Evolutionary conservation across 257 asterid species (phyloP), one percentile per base, ranked within the genome.

Genomic region (Rauvolfia tetraphylla): DNA sequence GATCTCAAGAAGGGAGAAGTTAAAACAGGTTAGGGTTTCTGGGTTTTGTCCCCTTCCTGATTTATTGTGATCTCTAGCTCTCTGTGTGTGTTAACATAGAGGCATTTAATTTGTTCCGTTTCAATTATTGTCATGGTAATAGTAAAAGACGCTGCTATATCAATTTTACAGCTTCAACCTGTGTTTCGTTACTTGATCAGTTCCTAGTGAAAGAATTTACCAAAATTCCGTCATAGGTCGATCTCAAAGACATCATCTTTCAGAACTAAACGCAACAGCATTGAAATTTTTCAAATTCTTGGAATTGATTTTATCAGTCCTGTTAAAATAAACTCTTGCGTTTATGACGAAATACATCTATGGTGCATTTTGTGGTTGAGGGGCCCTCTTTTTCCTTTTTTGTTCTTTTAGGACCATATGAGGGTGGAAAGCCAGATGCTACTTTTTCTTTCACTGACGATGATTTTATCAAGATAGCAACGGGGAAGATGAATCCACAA

Each of bases 1-100:
- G 98, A 94, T 88, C 89, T 94, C 85, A 94, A 94, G 91, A 94
- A 90, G 81, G 97, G 98, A 34, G 97, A 92, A 80, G 90, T 90
- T 76, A 92, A 85, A 73, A 93, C 89, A 85, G 98, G 98, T 94
- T 82, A 76, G 90, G 81, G 42, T 75, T 81, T 66, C 27, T 62
- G 58, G 9, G 2, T 46, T 70, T 77, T 68, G 44, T 73, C 46
- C 62, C 54, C 3, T 62, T 17, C 6, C 4, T 59, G 10, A 0
- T 62, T n/a, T 27, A 38, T 31, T 61, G 20, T 20, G 59, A 54
- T 54, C 5, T 20, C 44, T 44, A 44, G 49, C 49, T 44, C 11
- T 44, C 11, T 23, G 13, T 22, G 12, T 56, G n/a, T 23, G 29
- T 5, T 61, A 61, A 29, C 10, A 8, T 31, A 4, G 41, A 61